phyloP scores from a whole-genome alignment of 169 alveolate genomes.

The Plasmodium billcollinsi region DNA sequence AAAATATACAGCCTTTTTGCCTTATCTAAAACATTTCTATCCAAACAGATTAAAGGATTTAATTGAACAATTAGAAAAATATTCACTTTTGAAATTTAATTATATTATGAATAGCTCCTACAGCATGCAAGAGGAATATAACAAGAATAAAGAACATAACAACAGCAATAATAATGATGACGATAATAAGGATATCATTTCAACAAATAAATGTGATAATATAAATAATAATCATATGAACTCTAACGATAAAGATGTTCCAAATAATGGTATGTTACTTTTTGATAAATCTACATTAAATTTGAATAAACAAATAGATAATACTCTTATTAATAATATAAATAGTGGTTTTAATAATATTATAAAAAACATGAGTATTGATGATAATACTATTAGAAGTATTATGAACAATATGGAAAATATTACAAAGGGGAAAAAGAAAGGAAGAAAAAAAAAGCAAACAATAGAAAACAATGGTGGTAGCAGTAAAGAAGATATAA shows the following conservation, averaged over 20 bases:
- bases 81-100: constrained; percentile 12
- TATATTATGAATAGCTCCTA: constrained; percentile 26
- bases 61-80: constrained; percentile 33
- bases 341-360: constrained; percentile 16
- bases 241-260: too few species aligned
- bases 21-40: constrained; percentile 35
- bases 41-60: constrained; percentile 41
- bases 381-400: neutral
- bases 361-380: constrained; percentile 23
- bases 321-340: constrained; percentile 6
- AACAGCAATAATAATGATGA: neutral
- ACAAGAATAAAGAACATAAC: neutral
- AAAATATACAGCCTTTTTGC: constrained; percentile 37
- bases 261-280: too few species aligned
- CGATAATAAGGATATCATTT: neutral
- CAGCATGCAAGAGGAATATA: constrained; percentile 10
- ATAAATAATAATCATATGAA: neutral
- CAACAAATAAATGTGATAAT: too few species aligned
- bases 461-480: neutral
- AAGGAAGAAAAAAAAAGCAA: too few species aligned
- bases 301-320: neutral
- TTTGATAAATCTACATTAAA: too few species aligned
- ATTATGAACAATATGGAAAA: too few species aligned
- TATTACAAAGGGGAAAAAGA: too few species aligned
- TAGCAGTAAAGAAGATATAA: neutral